Percentiles rank a stretch among this genome's conserved stretches.
phyloP scores from a whole-genome alignment of 2,329 filamentous ascomycete genomes.

The Davidsoniella australis region DNA sequence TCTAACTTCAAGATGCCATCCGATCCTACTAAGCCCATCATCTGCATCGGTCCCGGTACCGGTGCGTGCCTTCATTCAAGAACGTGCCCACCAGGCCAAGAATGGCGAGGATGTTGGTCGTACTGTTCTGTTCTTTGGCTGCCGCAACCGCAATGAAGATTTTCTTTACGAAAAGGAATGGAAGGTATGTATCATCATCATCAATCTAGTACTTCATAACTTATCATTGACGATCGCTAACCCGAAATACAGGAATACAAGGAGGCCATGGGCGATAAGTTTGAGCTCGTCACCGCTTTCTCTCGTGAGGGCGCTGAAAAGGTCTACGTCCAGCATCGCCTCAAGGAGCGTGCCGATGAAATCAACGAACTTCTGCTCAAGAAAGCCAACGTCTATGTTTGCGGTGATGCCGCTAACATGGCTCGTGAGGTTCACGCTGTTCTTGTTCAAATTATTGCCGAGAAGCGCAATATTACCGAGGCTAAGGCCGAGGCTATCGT shows the following conservation, averaged over 20 bases:
- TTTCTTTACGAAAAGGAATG: slow-evolving; percentile 87
- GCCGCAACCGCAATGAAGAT: slow-evolving; percentile 73
- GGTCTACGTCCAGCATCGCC: slow-evolving; percentile 88
- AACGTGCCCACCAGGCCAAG: slow-evolving; percentile 68
- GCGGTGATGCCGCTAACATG: slow-evolving; percentile 95
- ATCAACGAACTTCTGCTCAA: slow-evolving; percentile 73
- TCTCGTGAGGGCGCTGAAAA: slow-evolving; percentile 79
- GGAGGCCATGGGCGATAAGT: slow-evolving; percentile 67
- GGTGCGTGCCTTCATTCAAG: slow-evolving; percentile 88
- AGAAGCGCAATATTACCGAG: slow-evolving; percentile 65
- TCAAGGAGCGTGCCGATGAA: slow-evolving; percentile 67
- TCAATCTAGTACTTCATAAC: no score
- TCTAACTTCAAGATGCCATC: slow-evolving; percentile 99
- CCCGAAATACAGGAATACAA: slow-evolving; percentile 51
- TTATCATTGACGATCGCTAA: slow-evolving; percentile 15
- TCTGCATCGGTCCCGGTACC: slow-evolving; percentile 91
- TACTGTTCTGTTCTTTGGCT: slow-evolving; percentile 88
- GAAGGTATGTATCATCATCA: slow-evolving; percentile 46
- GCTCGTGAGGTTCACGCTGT: slow-evolving; percentile 79
- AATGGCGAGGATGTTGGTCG: slow-evolving; percentile 69
- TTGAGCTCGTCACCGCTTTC: slow-evolving; percentile 84
- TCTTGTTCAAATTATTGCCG: slow-evolving; percentile 72
- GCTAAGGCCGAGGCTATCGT: slow-evolving; percentile 90
- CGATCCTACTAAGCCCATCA: slow-evolving; percentile 81
- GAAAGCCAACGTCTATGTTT: slow-evolving; percentile 94